phyloP scores from a whole-genome alignment of 768 basidiomycete species.

The Exsudoporus frostii region DNA sequence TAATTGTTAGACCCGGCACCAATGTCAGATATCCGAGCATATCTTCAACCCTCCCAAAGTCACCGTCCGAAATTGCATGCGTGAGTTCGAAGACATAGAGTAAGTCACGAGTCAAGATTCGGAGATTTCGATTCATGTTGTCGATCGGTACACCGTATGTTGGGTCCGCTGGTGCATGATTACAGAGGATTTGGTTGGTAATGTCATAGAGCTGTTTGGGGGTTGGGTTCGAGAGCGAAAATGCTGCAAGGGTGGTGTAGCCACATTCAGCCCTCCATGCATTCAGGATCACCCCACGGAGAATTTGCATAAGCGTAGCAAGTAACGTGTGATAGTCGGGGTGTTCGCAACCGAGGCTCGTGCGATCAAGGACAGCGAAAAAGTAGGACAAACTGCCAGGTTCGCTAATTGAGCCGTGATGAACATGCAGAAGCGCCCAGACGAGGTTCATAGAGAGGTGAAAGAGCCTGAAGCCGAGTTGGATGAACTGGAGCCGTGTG shows the following conservation, averaged over 20 bases:
- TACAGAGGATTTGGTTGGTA: background rate
- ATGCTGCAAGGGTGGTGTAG: constrained; percentile 5
- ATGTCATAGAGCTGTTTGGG: background rate
- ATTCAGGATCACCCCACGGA: constrained; percentile 32
- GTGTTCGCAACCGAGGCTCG: constrained; percentile 28
- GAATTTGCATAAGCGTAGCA: constrained; percentile 23
- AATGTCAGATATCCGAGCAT: constrained; percentile 14
- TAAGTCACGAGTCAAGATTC: constrained; percentile 28
- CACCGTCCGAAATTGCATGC: constrained; percentile 26
- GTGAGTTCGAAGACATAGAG: constrained; percentile 31
- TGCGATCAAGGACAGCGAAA: no score
- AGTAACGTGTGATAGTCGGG: constrained; percentile 36
- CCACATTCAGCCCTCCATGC: constrained; percentile 31
- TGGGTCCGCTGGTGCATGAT: background rate
- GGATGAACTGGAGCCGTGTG: background rate
- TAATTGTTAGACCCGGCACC: constrained; percentile 23
- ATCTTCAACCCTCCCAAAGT: constrained; percentile 35
- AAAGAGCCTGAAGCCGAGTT: background rate
- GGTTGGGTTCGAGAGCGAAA: constrained; percentile 20
- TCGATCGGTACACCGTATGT: background rate
- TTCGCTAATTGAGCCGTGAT: background rate
- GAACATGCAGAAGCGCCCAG: background rate
- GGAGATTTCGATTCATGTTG: constrained; percentile 21
- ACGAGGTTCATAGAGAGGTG: background rate
- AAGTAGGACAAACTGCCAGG: no score